Base-by-base conservation (phyloP, 2,329 filamentous ascomycete species). In the Apiospora phragmitis region DNA sequence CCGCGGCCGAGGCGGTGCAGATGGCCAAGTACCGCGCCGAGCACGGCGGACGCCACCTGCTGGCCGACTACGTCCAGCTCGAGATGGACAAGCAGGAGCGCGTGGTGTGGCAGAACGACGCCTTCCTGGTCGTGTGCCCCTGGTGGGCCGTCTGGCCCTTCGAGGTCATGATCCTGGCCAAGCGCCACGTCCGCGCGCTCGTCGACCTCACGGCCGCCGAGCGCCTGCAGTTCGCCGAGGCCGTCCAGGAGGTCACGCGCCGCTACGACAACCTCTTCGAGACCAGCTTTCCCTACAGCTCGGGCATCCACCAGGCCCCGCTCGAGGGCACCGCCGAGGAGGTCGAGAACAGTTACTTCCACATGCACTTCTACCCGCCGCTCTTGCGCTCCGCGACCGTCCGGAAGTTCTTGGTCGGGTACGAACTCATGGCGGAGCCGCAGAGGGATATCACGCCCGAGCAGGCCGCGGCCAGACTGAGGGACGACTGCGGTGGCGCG, bases 91-190 rank as follows among this genome's bases (percentile, higher is more conserved):
- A 97, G 83, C 84, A 90, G 75, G 94, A 97, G 82, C 90, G 96
- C 14, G 88, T 97, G 11, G 93, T 99, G 0, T 97, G 93, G 79
- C 91, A 97, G 80, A 99, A 99, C 79, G 88, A 89, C 14, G 86
- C 86, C 0, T 99, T 98, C 81, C 84, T 97, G 55, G 92, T 95
- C 0, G 89, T 98, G 21, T 97, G 95, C 77, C 96, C 96, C 0
- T 99, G 96, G 94, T 99, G 96, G 96, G 96, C 94, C 0, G 88
- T 94, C 24, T 99, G 96, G 96, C 96, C 96, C 0, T 99, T 98
- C 73, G 96, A 99, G 85, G 92, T 95, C 65, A 92, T 99, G 85
- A 88, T 99, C 71, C 86, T 98, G 41, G 90, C 93, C 72, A 97
- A 94, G 83, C 86, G 90, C 72, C 95, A 98, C 80, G 92, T 95